A percentile compares a stretch with the other conserved stretches of the same genome.
phyloP scores from a whole-genome alignment of 768 basidiomycete genomes.

The Leccinellum rugosiceps region DNA sequence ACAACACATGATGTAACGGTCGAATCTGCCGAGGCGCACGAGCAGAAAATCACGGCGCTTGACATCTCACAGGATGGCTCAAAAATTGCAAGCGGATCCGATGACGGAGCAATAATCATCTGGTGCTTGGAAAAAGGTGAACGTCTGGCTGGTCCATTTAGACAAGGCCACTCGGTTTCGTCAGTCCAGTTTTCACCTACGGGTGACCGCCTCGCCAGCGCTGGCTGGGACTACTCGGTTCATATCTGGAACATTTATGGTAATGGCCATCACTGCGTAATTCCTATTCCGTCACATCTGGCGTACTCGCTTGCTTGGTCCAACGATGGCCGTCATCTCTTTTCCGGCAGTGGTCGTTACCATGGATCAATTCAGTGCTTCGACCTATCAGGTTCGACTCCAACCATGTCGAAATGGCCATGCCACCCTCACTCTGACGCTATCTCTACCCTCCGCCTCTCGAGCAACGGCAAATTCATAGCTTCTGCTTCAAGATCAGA shows the following conservation, averaged over 20 bases:
- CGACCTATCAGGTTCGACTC: constrained; percentile 1
- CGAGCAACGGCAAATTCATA: constrained; percentile 20
- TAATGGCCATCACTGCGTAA: background rate
- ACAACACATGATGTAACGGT: constrained; percentile 1
- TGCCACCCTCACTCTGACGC: constrained; percentile 10
- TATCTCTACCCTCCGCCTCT: constrained; percentile 15
- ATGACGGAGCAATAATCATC: constrained; percentile 17
- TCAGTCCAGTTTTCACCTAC: constrained; percentile 23
- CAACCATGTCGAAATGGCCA: constrained; percentile 3
- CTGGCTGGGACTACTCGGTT: constrained; percentile 4
- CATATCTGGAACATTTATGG: constrained; percentile 5
- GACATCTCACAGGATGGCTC: constrained; percentile 17
- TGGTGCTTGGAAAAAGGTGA: constrained; percentile 19
- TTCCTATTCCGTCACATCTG: background rate
- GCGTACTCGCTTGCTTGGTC: constrained; percentile 20
- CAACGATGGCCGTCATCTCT: constrained; percentile 14
- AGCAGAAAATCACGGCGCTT: constrained; percentile 15
- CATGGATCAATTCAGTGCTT: constrained; percentile 13
- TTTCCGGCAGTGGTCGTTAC: constrained; percentile 8
- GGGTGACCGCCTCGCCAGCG: constrained; percentile 17
- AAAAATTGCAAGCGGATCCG: constrained; percentile 23
- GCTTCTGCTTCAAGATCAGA: constrained; percentile 18
- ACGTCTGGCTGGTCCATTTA: constrained; percentile 16
- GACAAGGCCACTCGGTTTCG: constrained; percentile 5
- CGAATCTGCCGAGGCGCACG: constrained; percentile 11